Conservation (phyloP, 768 basidiomycete species). For the Thelephora ganbajun region DNA sequence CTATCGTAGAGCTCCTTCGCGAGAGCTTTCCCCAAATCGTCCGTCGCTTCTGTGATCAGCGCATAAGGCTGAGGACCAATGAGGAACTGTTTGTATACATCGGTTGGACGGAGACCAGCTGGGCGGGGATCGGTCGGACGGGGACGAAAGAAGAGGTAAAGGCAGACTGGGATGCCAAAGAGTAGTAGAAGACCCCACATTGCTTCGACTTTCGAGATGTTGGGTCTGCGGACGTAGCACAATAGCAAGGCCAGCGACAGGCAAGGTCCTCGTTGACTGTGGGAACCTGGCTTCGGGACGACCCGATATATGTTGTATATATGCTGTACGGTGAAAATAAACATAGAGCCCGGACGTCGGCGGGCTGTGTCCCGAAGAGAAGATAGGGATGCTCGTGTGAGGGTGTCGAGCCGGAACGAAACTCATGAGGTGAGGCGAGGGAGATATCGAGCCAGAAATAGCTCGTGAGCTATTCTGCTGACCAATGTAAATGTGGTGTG, state of each 20-base stretch:
- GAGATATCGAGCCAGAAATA: conserved; percentile 8
- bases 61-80: conserved; percentile 13
- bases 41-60: conserved; percentile 15
- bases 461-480: conserved; percentile 8
- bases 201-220: too few species aligned
- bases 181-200: too few species aligned
- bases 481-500: too few species aligned
- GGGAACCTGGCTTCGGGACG: too few species aligned
- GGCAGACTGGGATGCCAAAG: too few species aligned
- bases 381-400: conserved; percentile 16
- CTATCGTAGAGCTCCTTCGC: too few species aligned
- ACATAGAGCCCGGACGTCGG: conserved; percentile 9
- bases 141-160: neutral
- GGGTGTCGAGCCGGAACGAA: conserved; percentile 12
- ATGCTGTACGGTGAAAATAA: too few species aligned
- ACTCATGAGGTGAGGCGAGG: too few species aligned
- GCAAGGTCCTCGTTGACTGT: too few species aligned
- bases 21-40: conserved; percentile 16
- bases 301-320: too few species aligned
- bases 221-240: too few species aligned
- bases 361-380: conserved; percentile 12
- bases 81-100: conserved; percentile 8
- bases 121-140: conserved; percentile 9
- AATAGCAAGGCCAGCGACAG: too few species aligned
- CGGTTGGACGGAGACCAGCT: conserved; percentile 10